Percentiles rank a stretch among this genome's conserved stretches.
These are phyloP conservation scores for Phytophthora constricta DNA, from an alignment of 352 stramenopile species.

Conservation along the genomic window DNA sequence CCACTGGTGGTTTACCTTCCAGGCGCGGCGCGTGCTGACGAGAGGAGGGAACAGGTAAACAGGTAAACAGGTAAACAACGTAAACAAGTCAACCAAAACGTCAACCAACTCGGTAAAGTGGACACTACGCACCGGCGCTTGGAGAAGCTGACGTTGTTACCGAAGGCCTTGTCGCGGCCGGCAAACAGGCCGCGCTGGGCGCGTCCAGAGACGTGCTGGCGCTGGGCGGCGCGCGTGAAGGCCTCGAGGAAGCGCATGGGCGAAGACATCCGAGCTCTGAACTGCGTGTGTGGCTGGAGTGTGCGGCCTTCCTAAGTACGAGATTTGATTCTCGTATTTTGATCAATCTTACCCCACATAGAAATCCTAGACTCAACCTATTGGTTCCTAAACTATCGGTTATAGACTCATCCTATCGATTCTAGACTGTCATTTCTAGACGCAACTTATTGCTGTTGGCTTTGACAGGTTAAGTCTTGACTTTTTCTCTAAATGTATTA, in stretches of 20 bases:
- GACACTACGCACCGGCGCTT: conserved; percentile 79
- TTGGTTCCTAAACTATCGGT: no score
- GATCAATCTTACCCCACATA: no score
- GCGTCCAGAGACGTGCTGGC: conserved; percentile 78
- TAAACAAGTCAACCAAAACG: background rate
- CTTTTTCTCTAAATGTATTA: no score
- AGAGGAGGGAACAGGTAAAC: background rate
- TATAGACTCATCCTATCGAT: no score
- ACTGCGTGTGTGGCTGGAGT: background rate
- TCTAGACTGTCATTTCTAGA: no score
- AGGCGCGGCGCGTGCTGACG: conserved; percentile 86
- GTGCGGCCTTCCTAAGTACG: no score
- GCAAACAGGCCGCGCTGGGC: conserved; percentile 92
- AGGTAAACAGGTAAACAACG: background rate
- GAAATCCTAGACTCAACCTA: no score
- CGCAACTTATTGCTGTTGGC: no score
- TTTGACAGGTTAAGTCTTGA: no score
- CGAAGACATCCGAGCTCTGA: background rate
- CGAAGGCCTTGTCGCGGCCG: conserved; percentile 93
- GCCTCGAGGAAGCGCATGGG: conserved; percentile 65
- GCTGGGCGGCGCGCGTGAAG: conserved; percentile 66
- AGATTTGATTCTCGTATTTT: no score
- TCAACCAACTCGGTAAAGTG: no score
- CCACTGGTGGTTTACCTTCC: conserved; percentile 94
- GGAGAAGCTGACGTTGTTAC: conserved; percentile 96